Evolutionary conservation across 805 yeast species (phyloP).

Genomic region (Saccharomycopsis sp.): DNA sequence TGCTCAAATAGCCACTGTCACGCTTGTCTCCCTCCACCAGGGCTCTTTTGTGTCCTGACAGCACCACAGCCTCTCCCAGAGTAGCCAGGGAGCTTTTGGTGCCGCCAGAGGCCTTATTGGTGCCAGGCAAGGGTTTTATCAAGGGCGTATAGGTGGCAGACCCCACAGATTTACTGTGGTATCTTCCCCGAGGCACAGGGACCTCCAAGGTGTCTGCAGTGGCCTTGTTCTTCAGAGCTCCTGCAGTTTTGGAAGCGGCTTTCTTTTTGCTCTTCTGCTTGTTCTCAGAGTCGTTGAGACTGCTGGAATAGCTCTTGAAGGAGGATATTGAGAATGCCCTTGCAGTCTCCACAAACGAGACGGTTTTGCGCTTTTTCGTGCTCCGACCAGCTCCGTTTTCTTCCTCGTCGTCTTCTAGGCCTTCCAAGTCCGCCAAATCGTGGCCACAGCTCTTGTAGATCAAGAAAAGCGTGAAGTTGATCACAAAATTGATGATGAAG

Average conservation of each 20-base stretch:
- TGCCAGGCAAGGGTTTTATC: too few species aligned
- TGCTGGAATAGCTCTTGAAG: neutral
- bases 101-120: neutral
- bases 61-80: neutral
- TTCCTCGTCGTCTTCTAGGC: neutral
- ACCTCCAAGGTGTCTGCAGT: neutral
- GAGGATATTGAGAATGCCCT: constrained; percentile 10
- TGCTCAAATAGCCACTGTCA: neutral
- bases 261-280: neutral
- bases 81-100: neutral
- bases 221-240: neutral
- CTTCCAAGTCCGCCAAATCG: neutral
- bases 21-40: neutral
- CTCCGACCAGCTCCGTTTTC: neutral
- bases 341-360: constrained; percentile 12
- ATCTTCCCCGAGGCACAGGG: neutral
- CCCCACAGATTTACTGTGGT: constrained; percentile 17
- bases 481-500: constrained; percentile 3
- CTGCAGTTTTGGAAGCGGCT: neutral
- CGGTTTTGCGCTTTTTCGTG: constrained; percentile 6
- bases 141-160: constrained; percentile 2
- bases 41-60: neutral
- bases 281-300: neutral
- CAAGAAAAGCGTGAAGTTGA: constrained; percentile 6
- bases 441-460: constrained; percentile 5